phyloP scores from a whole-genome alignment of 1,284 basidiomycete genomes.

The Fomitopsis pinicola region DNA sequence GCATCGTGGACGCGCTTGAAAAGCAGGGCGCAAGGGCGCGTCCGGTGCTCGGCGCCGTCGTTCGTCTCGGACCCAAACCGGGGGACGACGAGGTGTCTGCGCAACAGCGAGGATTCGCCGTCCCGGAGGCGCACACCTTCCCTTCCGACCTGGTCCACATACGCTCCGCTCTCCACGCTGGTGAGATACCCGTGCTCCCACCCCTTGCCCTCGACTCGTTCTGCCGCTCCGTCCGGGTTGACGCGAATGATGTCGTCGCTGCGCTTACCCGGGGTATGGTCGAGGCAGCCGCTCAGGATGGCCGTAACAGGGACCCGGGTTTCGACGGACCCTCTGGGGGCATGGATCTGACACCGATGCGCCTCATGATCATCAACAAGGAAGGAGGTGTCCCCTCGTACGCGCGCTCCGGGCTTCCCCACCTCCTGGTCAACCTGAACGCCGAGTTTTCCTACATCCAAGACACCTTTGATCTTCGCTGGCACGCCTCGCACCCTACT shows the following conservation, averaged over 20 bases:
- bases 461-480: slow-evolving; percentile 77
- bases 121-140: slow-evolving; percentile 72
- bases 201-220: slow-evolving; percentile 92
- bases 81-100: slow-evolving; percentile 34
- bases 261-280: slow-evolving; percentile 89
- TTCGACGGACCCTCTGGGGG: slow-evolving; percentile 26
- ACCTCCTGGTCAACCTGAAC: slow-evolving; percentile 92
- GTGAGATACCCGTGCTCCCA: slow-evolving; percentile 96
- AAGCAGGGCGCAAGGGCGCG: slow-evolving; percentile 82
- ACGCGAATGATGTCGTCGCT: slow-evolving; percentile 88
- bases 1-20: slow-evolving; percentile 82
- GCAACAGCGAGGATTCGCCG: slow-evolving; percentile 29
- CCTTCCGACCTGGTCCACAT: slow-evolving; percentile 80
- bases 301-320: slow-evolving; percentile 15
- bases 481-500: slow-evolving; percentile 81
- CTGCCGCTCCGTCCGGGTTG: slow-evolving; percentile 81
- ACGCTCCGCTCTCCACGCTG: slow-evolving; percentile 82
- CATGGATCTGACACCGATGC: slow-evolving; percentile 83
- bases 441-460: slow-evolving; percentile 88
- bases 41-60: slow-evolving; percentile 84
- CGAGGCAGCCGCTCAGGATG: slow-evolving; percentile 48
- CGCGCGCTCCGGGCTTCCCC: slow-evolving; percentile 90
- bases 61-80: slow-evolving; percentile 77
- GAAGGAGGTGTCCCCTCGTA: slow-evolving; percentile 98
- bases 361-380: slow-evolving; percentile 96